Conservation (phyloP, 2,329 filamentous ascomycete genomes). For the Epichloe sp. region DNA sequence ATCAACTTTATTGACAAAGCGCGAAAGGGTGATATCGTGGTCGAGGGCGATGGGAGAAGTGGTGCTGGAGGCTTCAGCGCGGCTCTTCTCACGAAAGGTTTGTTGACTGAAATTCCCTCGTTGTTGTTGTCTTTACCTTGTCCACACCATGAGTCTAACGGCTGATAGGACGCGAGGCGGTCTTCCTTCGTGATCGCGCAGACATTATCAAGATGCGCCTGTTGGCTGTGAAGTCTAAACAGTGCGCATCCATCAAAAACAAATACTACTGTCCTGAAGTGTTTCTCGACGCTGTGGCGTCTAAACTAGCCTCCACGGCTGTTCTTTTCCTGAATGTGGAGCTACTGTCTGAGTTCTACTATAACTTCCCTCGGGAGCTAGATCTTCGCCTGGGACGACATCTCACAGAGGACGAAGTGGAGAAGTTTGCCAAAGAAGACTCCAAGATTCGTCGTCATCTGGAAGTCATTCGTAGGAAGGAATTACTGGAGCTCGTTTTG, state of each 20-base stretch:
- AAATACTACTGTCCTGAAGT: conserved; percentile 96
- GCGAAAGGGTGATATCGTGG: conserved; percentile 67
- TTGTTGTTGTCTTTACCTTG: background rate
- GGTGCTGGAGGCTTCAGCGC: conserved; percentile 92
- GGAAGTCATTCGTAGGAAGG: conserved; percentile 84
- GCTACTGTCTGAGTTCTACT: conserved; percentile 92
- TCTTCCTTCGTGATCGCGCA: conserved; percentile 85
- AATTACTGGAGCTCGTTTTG: conserved; percentile 81
- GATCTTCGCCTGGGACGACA: conserved; percentile 76
- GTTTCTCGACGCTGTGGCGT: conserved; percentile 93
- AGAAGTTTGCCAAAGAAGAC: conserved; percentile 86
- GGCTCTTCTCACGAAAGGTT: conserved; percentile 71
- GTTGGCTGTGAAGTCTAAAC: conserved; percentile 75
- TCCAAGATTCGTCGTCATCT: conserved; percentile 79
- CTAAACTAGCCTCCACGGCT: conserved; percentile 86
- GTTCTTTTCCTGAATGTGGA: conserved; percentile 97
- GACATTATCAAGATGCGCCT: conserved; percentile 86
- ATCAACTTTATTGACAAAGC: conserved; percentile 85
- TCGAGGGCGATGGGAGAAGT: conserved; percentile 71
- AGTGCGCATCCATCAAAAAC: conserved; percentile 71
- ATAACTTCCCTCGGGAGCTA: conserved; percentile 88
- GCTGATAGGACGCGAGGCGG: conserved; percentile 66
- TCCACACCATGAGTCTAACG: conserved; percentile 10
- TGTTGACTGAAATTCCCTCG: conserved; percentile 11
- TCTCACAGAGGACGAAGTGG: conserved; percentile 65